These are phyloP conservation scores for Xylaria sp. DNA, from an alignment of 2,329 filamentous ascomycete genomes.

Conservation along the genomic window DNA sequence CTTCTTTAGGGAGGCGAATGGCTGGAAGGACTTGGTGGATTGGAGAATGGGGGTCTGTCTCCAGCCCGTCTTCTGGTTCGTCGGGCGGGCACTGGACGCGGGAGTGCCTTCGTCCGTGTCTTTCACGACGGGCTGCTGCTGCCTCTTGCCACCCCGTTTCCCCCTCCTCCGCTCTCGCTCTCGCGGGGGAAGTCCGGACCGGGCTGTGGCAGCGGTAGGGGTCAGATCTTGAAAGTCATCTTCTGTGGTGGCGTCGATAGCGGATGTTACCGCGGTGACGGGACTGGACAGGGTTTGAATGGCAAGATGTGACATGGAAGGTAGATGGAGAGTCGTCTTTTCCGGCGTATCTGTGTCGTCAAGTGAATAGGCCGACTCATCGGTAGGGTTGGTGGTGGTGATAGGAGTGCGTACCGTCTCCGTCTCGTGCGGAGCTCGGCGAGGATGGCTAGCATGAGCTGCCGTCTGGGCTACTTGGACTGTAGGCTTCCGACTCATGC, in stretches of 20 bases:
- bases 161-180: constrained; percentile 44
- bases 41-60: constrained; percentile 70
- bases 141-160: constrained; percentile 37
- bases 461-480: constrained; percentile 43
- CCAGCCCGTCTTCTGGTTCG: constrained; percentile 63
- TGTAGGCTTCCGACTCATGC: constrained; percentile 64
- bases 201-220: constrained; percentile 35
- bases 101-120: constrained; percentile 37
- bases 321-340: constrained; percentile 16
- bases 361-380: constrained; percentile 43
- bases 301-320: constrained; percentile 35
- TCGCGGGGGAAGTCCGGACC: constrained; percentile 29
- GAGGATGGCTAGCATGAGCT: constrained; percentile 34
- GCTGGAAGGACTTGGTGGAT: constrained; percentile 71
- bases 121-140: constrained; percentile 37
- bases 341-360: constrained; percentile 44
- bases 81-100: constrained; percentile 40
- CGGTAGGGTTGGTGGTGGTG: constrained; percentile 42
- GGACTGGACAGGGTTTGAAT: constrained; percentile 37
- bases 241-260: constrained; percentile 40
- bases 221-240: constrained; percentile 41
- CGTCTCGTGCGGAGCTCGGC: constrained; percentile 49
- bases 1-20: constrained; percentile 69
- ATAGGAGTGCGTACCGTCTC: constrained; percentile 45
- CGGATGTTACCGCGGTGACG: constrained; percentile 1